A percentile compares a stretch with the other conserved stretches of the same genome.
Evolutionary conservation across 1,284 basidiomycete species (phyloP).

Genomic region (Ustilago crameri): DNA sequence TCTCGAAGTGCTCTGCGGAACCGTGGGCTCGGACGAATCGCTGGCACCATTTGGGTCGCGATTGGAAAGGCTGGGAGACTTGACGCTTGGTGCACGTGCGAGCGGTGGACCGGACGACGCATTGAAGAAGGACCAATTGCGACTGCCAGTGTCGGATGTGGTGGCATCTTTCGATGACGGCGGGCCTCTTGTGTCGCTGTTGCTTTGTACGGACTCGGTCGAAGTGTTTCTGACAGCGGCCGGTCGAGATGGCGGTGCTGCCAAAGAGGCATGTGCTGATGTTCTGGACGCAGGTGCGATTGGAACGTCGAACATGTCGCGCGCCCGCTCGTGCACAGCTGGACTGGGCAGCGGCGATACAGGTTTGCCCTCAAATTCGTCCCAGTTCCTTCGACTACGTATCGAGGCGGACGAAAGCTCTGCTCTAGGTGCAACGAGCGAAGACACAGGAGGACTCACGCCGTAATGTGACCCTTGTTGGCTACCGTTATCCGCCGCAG

Average conservation of each 20-base stretch:
- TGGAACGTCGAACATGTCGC: slow-evolving; percentile 44
- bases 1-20: slow-evolving; percentile 12
- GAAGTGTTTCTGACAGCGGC: slow-evolving; percentile 7
- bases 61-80: slow-evolving; percentile 14
- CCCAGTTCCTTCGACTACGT: slow-evolving; percentile 61
- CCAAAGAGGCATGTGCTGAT: not conserved
- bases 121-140: slow-evolving; percentile 60
- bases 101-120: slow-evolving; percentile 15
- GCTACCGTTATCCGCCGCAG: slow-evolving; percentile 25
- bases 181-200: slow-evolving; percentile 7
- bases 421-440: slow-evolving; percentile 27
- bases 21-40: slow-evolving; percentile 10
- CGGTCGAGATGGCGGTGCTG: slow-evolving; percentile 3
- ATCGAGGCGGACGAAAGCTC: slow-evolving; percentile 57
- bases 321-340: slow-evolving; percentile 31
- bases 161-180: slow-evolving; percentile 9
- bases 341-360: slow-evolving; percentile 64
- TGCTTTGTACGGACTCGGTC: slow-evolving; percentile 16
- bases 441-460: slow-evolving; percentile 13
- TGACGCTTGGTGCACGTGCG: slow-evolving; percentile 41
- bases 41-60: slow-evolving; percentile 5
- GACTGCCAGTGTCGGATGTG: slow-evolving; percentile 19
- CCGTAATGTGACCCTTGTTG: slow-evolving; percentile 29
- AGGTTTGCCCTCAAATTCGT: slow-evolving; percentile 63
- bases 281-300: slow-evolving; percentile 19